Base-by-base conservation (phyloP, 78 protist species). In the slime mould (Dictyostelium discoideum) region DNA sequence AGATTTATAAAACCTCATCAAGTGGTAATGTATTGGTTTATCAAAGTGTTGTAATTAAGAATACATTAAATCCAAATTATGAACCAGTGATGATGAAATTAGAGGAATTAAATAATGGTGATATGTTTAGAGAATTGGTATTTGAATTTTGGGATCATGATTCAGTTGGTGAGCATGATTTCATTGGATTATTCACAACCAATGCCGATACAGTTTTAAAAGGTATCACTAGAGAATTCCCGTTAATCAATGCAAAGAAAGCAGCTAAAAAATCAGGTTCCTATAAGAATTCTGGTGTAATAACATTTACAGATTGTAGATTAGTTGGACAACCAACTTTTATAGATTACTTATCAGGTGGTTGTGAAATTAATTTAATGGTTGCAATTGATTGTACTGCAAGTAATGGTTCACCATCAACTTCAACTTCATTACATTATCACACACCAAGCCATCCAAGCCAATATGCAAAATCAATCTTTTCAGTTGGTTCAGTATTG, bases 321-420 rank as follows among this genome's bases (percentile, higher is more conserved):
- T 89, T 37, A 42, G 40, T 50, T 22, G 44, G 29, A 2, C 29
- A 82, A 39, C 60, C 48, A 40, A 46, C 97, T 2, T 93, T 96
- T 95, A 5, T 97, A 3, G 98, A 98, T 18, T 98, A 76, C 78
- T 1, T 97, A 32, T 29, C 24, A 7, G 92, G 96, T 44, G 98
- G 98, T 39, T 29, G 50, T 29, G 93, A 97, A 79, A 29, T 98
- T 22, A 14, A n/a, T 32, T 39, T 97, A 29, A 29, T 85, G 8
- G 79, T 97, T 22, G 98, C 98, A 46, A 89, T 98, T 57, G 99
- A 98, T 82, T 98, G 97, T 83, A 98, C 99, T 0, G 96, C 39
- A 18, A 80, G 95, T 74, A 98, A 98, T 73, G 96, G 96, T 10
- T 20, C 65, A 37, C 96, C 97, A 32, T 20, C 20, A 20, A 0